Evolutionary conservation across 2,329 filamentous ascomycete species (phyloP), one percentile per base, ranked within the genome.

Genomic region (Alternaria metachromatica): DNA sequence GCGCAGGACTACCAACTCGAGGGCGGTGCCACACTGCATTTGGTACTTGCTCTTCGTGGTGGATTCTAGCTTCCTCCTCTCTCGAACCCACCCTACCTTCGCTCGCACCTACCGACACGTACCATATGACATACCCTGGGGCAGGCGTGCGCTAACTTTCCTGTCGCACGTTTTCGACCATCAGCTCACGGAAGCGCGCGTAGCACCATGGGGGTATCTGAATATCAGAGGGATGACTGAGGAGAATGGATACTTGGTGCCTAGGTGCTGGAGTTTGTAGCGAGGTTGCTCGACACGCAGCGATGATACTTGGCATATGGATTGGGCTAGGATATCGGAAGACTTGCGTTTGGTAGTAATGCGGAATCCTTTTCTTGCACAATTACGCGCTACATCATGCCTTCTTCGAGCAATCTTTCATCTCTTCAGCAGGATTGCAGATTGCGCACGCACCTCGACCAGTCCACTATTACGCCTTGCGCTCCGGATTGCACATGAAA

Each of bases 21-120:
- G 80, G 93, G 93, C 59, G 96, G 96, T 62, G 93, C 94, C 66
- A 99, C 95, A 37, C 86, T 99, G 73, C 96, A 99, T 86, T 86
- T 99, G 78, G 96, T 99, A 55, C 90, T 99, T 71, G 96, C 96
- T 46, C 89, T 99, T 65, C 89, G 96, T 79, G 96, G 96, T 60
- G 95, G 95, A 49, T 69, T 60, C 58, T 77, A 66, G 37, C 15
- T 21, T 28, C 25, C 10, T 43, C 37, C 20, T 21, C 37, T 11
- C 15, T n/a, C 20, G 49, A 41, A 53, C 20, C 28, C 23, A 37
- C 49, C 13, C 49, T 13, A 41, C 13, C 12, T 21, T 28, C 37
- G 20, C 30, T 18, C 20, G 49, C 49, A 41, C 49, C 13, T 37
- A 53, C 30, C 30, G 30, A 23, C n/a, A 3, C 49, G n/a, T 18